Percentiles rank a stretch among this genome's conserved stretches.
Evolutionary conservation across 768 basidiomycete genomes (phyloP).

Genomic region (Boletus subparvulus): DNA sequence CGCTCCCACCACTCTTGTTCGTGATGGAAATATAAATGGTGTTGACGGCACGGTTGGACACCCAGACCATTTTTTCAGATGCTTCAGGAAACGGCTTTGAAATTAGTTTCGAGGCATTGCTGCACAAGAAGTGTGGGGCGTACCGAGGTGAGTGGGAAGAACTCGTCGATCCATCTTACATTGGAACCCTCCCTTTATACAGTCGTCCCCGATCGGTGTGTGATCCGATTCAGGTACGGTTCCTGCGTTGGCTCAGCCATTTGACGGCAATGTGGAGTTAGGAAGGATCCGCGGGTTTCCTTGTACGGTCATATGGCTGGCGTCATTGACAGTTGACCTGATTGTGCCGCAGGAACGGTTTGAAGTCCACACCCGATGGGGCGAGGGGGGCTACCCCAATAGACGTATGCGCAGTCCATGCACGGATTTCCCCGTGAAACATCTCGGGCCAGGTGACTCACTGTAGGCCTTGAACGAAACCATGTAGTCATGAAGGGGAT

Average conservation of each 20-base stretch:
- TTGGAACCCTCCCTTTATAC: background rate
- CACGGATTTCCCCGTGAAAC: no score
- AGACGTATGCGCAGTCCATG: no score
- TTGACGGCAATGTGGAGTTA: background rate
- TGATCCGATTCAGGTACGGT: background rate
- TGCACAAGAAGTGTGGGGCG: background rate
- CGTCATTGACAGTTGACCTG: background rate
- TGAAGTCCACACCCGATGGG: background rate
- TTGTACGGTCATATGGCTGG: background rate
- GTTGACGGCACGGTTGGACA: conserved; percentile 7
- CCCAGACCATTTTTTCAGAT: conserved; percentile 15
- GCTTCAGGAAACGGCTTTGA: no score
- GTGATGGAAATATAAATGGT: conserved; percentile 3
- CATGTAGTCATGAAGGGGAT: no score
- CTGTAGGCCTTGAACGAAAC: no score
- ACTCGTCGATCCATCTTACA: background rate
- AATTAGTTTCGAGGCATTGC: no score
- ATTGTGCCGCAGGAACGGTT: background rate
- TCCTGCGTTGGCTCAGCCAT: background rate
- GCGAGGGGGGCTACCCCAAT: background rate
- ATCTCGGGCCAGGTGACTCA: no score
- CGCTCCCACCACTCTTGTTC: conserved; percentile 10
- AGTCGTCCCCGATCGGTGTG: background rate
- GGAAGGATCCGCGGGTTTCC: background rate
- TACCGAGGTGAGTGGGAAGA: background rate